These are phyloP conservation scores for Paragyromitra xinjiangensis DNA, from an alignment of 495 filamentous ascomycete genomes.

Conservation along the genomic window DNA sequence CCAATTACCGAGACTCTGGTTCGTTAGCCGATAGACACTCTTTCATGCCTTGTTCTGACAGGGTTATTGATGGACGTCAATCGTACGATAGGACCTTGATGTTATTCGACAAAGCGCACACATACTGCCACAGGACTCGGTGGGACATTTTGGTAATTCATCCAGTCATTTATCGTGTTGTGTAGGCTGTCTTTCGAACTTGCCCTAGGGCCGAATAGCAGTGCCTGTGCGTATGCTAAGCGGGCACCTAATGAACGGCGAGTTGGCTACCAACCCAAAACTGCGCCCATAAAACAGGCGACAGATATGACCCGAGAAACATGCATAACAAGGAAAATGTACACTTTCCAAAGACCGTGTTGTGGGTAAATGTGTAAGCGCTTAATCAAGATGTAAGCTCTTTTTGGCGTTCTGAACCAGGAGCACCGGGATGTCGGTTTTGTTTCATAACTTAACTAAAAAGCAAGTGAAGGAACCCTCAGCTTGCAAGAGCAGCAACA, in stretches of 20 bases:
- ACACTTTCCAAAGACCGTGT: slow-evolving; percentile 41
- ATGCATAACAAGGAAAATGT: slow-evolving; percentile 36
- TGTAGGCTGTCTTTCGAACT: slow-evolving; percentile 12
- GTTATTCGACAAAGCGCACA: slow-evolving; percentile 16
- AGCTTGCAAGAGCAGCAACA: slow-evolving; percentile 2
- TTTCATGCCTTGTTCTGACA: slow-evolving; percentile 3
- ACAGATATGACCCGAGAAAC: slow-evolving; percentile 21
- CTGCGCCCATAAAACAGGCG: background rate
- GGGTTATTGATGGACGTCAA: slow-evolving; percentile 21
- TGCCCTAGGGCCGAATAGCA: slow-evolving; percentile 5
- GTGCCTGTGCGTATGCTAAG: background rate
- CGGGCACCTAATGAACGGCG: background rate
- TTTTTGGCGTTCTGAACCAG: slow-evolving; percentile 10
- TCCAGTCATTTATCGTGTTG: background rate
- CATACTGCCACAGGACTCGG: background rate
- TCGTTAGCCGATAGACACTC: slow-evolving; percentile 21
- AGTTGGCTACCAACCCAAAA: slow-evolving; percentile 17
- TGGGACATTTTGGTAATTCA: background rate
- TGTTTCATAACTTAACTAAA: slow-evolving; percentile 26
- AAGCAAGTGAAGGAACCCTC: slow-evolving; percentile 13
- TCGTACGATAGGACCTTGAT: slow-evolving; percentile 30
- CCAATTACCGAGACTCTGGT: slow-evolving; percentile 41
- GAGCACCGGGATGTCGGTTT: slow-evolving; percentile 15
- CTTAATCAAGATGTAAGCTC: slow-evolving; percentile 24
- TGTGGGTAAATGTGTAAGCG: slow-evolving; percentile 51